Evolutionary conservation across 2,329 filamentous ascomycete species (phyloP).

Genomic region (Pseudogymnoascus sp.): DNA sequence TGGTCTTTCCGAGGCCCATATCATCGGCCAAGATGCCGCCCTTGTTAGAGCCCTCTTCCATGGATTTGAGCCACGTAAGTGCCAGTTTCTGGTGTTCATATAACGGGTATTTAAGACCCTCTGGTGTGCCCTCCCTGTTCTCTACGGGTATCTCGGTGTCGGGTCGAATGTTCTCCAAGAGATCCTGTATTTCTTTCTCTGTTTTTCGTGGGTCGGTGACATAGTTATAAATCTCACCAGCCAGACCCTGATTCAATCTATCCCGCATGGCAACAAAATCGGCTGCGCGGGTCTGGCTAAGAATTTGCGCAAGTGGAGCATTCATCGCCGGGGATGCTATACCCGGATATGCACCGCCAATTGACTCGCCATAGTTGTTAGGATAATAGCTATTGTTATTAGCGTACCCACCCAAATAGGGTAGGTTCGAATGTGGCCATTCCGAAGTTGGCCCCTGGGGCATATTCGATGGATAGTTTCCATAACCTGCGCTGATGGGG

Average conservation of each 20-base stretch:
- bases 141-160: conserved; percentile 58
- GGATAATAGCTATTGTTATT: neutral
- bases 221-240: conserved; percentile 7
- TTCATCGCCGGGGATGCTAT: neutral
- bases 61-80: conserved; percentile 67
- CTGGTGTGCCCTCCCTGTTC: conserved; percentile 61
- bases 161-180: conserved; percentile 66
- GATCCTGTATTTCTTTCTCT: conserved; percentile 59
- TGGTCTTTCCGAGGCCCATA: conserved; percentile 80
- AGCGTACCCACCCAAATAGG: neutral
- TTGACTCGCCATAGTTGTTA: neutral
- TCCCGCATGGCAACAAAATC: neutral
- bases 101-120: conserved; percentile 58
- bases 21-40: conserved; percentile 73
- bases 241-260: conserved; percentile 1
- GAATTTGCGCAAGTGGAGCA: conserved; percentile 7
- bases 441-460: neutral
- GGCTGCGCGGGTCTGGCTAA: conserved; percentile 1
- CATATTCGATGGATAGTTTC: neutral
- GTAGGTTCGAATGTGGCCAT: neutral
- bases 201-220: conserved; percentile 42
- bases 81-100: conserved; percentile 79
- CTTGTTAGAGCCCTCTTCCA: conserved; percentile 63
- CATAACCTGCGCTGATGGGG: neutral
- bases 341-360: neutral